Evolutionary conservation across 2,329 filamentous ascomycete genomes (phyloP).

Genomic region (Trichoderma koningii): DNA sequence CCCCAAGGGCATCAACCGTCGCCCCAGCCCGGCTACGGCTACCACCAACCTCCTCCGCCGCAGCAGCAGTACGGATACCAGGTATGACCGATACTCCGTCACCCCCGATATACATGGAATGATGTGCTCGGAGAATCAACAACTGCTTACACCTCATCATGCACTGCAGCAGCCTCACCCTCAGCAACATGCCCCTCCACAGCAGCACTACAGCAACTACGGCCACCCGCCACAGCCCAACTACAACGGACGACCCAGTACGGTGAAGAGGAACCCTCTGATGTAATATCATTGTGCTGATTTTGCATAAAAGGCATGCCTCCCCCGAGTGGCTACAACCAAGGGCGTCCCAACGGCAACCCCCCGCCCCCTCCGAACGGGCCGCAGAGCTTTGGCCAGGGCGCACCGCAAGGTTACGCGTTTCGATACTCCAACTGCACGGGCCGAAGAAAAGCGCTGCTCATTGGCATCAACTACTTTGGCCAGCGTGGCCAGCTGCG

Average conservation of each 20-base stretch:
- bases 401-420: slow-evolving; percentile 76
- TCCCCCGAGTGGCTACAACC: slow-evolving; percentile 21
- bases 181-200: slow-evolving; percentile 35
- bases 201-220: slow-evolving; percentile 40
- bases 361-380: slow-evolving; percentile 58
- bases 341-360: slow-evolving; percentile 50
- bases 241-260: slow-evolving; percentile 52
- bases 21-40: slow-evolving; percentile 52
- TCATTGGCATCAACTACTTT: slow-evolving; percentile 98
- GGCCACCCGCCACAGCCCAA: slow-evolving; percentile 45
- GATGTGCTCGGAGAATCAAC: neutral
- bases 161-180: slow-evolving; percentile 34
- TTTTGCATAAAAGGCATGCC: slow-evolving; percentile 29
- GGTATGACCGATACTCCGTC: slow-evolving; percentile 30
- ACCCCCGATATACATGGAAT: neutral
- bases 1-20: slow-evolving; percentile 50
- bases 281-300: slow-evolving; percentile 22
- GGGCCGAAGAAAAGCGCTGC: slow-evolving; percentile 80
- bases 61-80: slow-evolving; percentile 49
- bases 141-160: slow-evolving; percentile 6
- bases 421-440: slow-evolving; percentile 94
- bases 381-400: slow-evolving; percentile 74
- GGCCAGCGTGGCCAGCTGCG: slow-evolving; percentile 85
- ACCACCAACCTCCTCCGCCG: slow-evolving; percentile 44
- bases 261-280: slow-evolving; percentile 1